phyloP scores from a whole-genome alignment of 176 grass and related monocot genomes.

The Eragrostis curvula region DNA sequence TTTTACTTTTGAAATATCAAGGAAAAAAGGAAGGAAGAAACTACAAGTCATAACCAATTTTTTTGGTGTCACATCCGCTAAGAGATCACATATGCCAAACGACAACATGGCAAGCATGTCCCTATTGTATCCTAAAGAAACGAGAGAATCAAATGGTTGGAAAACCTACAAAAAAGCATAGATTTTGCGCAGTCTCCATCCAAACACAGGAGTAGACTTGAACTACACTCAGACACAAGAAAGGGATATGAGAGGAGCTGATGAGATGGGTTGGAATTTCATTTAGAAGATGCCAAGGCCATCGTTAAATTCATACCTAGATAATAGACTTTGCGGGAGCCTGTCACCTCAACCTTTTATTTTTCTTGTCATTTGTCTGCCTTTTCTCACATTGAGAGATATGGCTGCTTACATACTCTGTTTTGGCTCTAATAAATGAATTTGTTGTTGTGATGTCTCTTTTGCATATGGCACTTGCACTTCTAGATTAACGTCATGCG shows the following conservation, averaged over 20 bases:
- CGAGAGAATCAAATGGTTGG: constrained; percentile 10
- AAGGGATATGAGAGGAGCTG: constrained; percentile 5
- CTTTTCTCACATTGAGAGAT: constrained; percentile 43
- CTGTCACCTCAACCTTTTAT: constrained; percentile 29
- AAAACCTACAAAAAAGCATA: neutral
- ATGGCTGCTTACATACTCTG: constrained; percentile 36
- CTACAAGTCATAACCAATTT: neutral
- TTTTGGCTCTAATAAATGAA: constrained; percentile 34
- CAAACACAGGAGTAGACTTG: constrained; percentile 23
- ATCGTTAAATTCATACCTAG: constrained; percentile 31
- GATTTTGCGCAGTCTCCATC: constrained; percentile 28
- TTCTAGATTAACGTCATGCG: constrained; percentile 24
- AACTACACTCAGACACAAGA: neutral
- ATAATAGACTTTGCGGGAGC: constrained; percentile 30
- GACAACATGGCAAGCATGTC: constrained; percentile 25
- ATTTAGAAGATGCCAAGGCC: constrained; percentile 14
- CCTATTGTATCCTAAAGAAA: constrained; percentile 23
- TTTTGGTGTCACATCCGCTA: constrained; percentile 11
- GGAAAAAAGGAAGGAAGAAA: neutral
- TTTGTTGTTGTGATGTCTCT: constrained; percentile 37
- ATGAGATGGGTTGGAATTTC: constrained; percentile 32
- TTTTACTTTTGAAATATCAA: neutral
- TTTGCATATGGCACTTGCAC: constrained; percentile 40
- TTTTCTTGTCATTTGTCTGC: neutral
- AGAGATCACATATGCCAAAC: constrained; percentile 22